phyloP scores from a whole-genome alignment of 805 yeast genomes.

The Zygoascus tannicola region DNA sequence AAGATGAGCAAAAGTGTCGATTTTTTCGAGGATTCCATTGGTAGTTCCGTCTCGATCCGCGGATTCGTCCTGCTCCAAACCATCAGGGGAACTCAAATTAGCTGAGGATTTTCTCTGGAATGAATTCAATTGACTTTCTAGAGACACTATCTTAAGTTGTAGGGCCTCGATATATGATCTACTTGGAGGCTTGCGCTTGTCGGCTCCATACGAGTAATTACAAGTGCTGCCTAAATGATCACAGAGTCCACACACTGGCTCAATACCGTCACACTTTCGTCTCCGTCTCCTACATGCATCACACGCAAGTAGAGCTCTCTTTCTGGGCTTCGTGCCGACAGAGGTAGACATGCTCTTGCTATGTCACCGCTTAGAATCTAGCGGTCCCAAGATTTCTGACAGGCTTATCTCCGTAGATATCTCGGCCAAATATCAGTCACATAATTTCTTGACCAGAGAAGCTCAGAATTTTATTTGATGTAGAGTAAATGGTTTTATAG shows the following conservation, averaged over 20 bases:
- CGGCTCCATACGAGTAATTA: constrained; percentile 8
- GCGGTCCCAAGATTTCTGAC: no score
- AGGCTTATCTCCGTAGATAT: no score
- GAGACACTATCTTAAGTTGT: constrained; percentile 6
- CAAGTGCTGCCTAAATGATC: constrained; percentile 8
- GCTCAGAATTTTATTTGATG: no score
- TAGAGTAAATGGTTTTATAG: no score
- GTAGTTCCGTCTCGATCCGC: not conserved
- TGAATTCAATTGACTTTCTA: constrained; percentile 6
- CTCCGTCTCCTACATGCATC: constrained; percentile 76
- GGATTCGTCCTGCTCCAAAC: not conserved
- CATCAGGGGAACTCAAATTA: not conserved
- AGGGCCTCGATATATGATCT: constrained; percentile 9
- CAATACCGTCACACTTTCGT: constrained; percentile 56
- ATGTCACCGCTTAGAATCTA: no score
- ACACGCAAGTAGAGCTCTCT: constrained; percentile 76
- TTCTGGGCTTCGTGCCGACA: no score
- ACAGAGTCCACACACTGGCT: constrained; percentile 40
- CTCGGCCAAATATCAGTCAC: no score
- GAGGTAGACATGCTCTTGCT: no score
- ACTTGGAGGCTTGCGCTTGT: constrained; percentile 10
- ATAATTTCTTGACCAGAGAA: no score
- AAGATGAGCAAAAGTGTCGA: constrained; percentile 6
- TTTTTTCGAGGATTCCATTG: constrained; percentile 1
- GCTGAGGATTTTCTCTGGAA: not conserved